phyloP scores from a whole-genome alignment of 768 basidiomycete genomes.

The Lactarius vividus region DNA sequence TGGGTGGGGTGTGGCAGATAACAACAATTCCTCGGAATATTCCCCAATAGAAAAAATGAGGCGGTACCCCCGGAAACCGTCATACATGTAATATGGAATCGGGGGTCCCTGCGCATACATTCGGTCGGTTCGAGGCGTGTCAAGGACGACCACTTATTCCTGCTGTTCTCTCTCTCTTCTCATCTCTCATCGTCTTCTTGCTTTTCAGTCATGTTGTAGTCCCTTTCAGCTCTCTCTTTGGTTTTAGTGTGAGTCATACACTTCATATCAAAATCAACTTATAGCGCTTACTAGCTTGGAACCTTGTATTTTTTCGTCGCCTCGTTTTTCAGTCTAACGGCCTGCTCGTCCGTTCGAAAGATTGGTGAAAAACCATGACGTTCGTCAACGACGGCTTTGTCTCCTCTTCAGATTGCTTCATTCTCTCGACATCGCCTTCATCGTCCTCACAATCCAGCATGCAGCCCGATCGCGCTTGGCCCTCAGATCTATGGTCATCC shows the following conservation, averaged over 20 bases:
- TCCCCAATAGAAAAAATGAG: constrained; percentile 1
- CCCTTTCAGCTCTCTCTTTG: neutral
- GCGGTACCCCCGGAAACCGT: neutral
- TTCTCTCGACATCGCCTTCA: constrained; percentile 16
- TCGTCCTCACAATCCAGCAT: constrained; percentile 15
- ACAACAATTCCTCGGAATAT: neutral
- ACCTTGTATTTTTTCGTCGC: neutral
- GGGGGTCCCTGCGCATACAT: neutral
- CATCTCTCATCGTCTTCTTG: constrained; percentile 2
- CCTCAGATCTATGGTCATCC: constrained; percentile 19
- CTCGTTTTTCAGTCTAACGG: constrained; percentile 13
- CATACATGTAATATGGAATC: neutral
- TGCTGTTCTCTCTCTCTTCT: neutral
- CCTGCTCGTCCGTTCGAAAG: constrained; percentile 23
- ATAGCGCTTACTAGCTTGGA: neutral
- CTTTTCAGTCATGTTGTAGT: constrained; percentile 25
- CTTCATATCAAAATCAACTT: neutral
- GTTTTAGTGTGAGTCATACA: constrained; percentile 20
- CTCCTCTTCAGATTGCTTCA: constrained; percentile 1
- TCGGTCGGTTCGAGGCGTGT: neutral
- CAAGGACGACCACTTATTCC: neutral
- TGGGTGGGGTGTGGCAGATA: neutral
- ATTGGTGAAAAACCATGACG: constrained; percentile 25
- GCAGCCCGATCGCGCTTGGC: constrained; percentile 13
- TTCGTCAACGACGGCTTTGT: constrained; percentile 15